Evolutionary conservation across 495 filamentous ascomycete genomes (phyloP).

Genomic region (Geoglossum glabrum): DNA sequence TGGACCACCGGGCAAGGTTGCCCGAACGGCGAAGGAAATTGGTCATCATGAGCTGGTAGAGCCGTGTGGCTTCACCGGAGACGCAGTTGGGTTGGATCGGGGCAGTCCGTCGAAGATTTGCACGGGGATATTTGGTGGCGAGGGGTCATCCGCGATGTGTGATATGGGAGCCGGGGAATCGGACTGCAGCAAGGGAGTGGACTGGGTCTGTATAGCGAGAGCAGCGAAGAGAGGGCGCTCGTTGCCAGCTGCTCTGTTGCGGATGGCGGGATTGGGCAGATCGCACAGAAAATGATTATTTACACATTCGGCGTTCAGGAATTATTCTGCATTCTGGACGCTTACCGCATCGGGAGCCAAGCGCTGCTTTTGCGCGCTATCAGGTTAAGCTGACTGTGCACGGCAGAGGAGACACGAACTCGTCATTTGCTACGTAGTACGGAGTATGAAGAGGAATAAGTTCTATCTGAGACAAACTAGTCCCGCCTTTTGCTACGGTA

Average conservation of each 20-base stretch:
- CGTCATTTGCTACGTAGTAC: no score
- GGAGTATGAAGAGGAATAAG: neutral
- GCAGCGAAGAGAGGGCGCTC: neutral
- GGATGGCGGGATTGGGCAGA: neutral
- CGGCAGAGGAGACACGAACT: neutral
- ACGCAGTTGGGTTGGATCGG: constrained; percentile 17
- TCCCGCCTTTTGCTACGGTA: neutral
- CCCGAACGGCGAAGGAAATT: constrained; percentile 43
- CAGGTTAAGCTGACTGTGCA: neutral
- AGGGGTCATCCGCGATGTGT: neutral
- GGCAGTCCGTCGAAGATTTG: neutral
- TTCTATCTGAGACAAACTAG: neutral
- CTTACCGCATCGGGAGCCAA: neutral
- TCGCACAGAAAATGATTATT: neutral
- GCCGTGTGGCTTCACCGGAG: constrained; percentile 10
- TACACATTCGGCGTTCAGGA: neutral
- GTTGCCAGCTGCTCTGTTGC: neutral
- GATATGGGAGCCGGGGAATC: neutral
- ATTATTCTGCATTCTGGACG: neutral
- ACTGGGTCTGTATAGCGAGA: no score
- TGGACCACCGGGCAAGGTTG: constrained; percentile 41
- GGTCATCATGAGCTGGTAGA: constrained; percentile 34
- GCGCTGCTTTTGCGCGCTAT: neutral
- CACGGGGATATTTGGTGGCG: neutral
- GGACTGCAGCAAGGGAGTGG: neutral